Percentiles rank a stretch among this genome's conserved stretches.
phyloP scores from a whole-genome alignment of 2,329 filamentous ascomycete genomes.

The Coniochaeta sp. region DNA sequence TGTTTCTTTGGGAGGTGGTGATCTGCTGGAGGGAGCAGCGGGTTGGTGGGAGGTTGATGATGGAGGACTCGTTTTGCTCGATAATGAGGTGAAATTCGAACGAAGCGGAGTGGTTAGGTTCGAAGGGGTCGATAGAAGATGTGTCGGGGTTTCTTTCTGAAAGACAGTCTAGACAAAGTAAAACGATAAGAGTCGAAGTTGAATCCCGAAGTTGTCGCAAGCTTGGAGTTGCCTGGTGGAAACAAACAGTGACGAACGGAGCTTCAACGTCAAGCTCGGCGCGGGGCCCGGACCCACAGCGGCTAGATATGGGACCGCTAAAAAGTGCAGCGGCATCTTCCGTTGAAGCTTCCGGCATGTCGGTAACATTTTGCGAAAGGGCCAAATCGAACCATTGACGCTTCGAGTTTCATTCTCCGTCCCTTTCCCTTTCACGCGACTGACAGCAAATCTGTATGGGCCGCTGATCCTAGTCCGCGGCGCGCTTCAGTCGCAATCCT shows the following conservation, averaged over 20 bases:
- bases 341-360: too few species aligned
- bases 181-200: too few species aligned
- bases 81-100: background rate
- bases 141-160: too few species aligned
- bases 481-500: constrained; percentile 12
- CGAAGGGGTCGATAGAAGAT: too few species aligned
- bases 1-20: constrained; percentile 7
- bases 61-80: background rate
- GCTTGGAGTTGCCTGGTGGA: constrained; percentile 10
- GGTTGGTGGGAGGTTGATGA: background rate
- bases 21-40: too few species aligned
- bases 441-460: background rate
- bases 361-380: too few species aligned
- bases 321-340: too few species aligned
- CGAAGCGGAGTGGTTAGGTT: too few species aligned
- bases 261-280: background rate
- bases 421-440: too few species aligned
- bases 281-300: background rate
- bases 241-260: background rate
- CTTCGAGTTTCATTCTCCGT: too few species aligned
- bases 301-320: background rate
- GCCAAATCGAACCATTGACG: too few species aligned
- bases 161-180: too few species aligned
- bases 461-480: constrained; percentile 3
- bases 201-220: constrained; percentile 7